Conservation (phyloP, 2,329 filamentous ascomycete species). For the Nemania diffusa region DNA sequence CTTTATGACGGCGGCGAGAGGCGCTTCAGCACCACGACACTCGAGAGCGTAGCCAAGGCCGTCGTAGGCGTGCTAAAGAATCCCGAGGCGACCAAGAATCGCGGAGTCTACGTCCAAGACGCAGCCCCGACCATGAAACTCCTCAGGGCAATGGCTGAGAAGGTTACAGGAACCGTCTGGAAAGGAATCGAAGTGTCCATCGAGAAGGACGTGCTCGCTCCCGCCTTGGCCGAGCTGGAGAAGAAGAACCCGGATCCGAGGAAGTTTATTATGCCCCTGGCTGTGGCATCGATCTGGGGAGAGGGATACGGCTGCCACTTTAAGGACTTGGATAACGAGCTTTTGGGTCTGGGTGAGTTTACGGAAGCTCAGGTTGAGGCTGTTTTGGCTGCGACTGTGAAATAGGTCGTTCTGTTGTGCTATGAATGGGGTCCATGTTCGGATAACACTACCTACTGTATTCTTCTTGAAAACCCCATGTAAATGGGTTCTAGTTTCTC, state of each 20-base stretch:
- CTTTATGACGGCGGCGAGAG: constrained; percentile 62
- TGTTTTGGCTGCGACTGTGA: constrained; percentile 21
- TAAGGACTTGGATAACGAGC: constrained; percentile 51
- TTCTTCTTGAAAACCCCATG: too few species aligned
- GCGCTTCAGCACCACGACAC: constrained; percentile 58
- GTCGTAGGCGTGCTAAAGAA: constrained; percentile 59
- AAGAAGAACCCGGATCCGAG: constrained; percentile 43
- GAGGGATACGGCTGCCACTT: constrained; percentile 49
- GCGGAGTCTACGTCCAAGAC: constrained; percentile 55
- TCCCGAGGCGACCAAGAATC: constrained; percentile 61
- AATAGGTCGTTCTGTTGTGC: constrained; percentile 5
- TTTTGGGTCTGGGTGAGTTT: constrained; percentile 51
- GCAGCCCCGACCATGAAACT: constrained; percentile 59
- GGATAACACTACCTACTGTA: neutral
- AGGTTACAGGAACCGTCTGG: constrained; percentile 38
- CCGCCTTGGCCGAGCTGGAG: constrained; percentile 48
- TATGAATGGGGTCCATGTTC: neutral
- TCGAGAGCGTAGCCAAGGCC: constrained; percentile 58
- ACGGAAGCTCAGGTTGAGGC: constrained; percentile 49
- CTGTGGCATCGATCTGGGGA: constrained; percentile 48
- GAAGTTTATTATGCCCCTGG: constrained; percentile 45
- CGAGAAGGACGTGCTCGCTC: constrained; percentile 45
- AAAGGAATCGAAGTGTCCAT: constrained; percentile 43
- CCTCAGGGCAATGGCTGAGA: constrained; percentile 53
- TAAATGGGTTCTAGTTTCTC: too few species aligned